Percentiles rank a stretch among this genome's conserved stretches.
Evolutionary conservation across 1,284 basidiomycete species (phyloP).

Genomic region (Melanopsichium pennsylvanicum): DNA sequence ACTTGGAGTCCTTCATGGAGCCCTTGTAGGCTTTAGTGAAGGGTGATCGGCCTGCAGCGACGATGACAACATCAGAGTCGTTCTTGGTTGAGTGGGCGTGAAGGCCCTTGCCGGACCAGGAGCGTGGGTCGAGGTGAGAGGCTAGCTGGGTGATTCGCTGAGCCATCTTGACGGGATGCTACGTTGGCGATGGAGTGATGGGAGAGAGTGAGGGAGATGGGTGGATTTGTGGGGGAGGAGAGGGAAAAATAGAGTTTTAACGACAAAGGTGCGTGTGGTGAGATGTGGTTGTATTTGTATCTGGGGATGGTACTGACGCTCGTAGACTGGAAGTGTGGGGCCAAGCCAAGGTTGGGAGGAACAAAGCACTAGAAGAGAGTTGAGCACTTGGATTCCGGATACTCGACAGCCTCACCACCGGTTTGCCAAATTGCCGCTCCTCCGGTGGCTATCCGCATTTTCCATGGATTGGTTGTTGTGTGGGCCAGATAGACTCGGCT

Average conservation of each 20-base stretch:
- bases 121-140: constrained; percentile 59
- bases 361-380: no score
- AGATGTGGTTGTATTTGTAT: constrained; percentile 12
- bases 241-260: neutral
- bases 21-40: constrained; percentile 80
- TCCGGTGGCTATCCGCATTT: constrained; percentile 6
- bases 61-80: constrained; percentile 72
- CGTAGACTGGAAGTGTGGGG: constrained; percentile 15
- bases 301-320: neutral
- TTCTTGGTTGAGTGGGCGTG: constrained; percentile 51
- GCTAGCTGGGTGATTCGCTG: constrained; percentile 55
- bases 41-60: constrained; percentile 81
- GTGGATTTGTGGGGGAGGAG: neutral
- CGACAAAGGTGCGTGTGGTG: neutral
- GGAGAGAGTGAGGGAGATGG: neutral
- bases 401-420: constrained; percentile 7
- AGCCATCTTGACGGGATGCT: constrained; percentile 26
- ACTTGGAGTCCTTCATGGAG: constrained; percentile 76
- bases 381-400: constrained; percentile 1
- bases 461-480: neutral
- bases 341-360: no score
- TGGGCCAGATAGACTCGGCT: no score
- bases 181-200: neutral
- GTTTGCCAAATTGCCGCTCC: constrained; percentile 21
- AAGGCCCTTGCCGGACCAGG: constrained; percentile 56